A percentile compares a stretch with the other conserved stretches of the same genome.
phyloP scores from a whole-genome alignment of 805 yeast species.

The Wickerhamomyces tratensis region DNA sequence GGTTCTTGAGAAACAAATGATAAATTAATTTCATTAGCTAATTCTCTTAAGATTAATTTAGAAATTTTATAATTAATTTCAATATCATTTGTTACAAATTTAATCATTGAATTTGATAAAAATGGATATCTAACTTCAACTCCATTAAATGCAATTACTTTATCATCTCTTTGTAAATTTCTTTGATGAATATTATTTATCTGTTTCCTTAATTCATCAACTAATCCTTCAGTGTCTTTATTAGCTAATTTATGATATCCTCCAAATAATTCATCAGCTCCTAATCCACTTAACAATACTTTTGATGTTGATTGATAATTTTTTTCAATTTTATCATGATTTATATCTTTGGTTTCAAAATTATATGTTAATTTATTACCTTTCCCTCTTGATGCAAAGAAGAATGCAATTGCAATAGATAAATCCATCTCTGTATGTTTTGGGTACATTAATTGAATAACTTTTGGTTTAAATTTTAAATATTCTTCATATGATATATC shows the following conservation, averaged over 20 bases:
- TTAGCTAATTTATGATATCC: conserved; percentile 82
- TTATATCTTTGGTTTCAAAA: not conserved
- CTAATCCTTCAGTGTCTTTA: conserved; percentile 33
- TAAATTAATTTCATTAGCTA: conserved; percentile 47
- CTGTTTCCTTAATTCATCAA: conserved; percentile 57
- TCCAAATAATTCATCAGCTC: conserved; percentile 96
- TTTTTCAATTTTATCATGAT: conserved; percentile 6
- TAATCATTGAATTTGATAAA: conserved; percentile 53
- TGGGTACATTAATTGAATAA: conserved; percentile 68
- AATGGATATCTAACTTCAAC: conserved; percentile 87
- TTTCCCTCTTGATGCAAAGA: conserved; percentile 68
- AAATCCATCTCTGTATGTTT: conserved; percentile 89
- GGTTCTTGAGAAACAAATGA: conserved; percentile 58
- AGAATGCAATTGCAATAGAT: conserved; percentile 91
- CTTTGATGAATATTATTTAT: conserved; percentile 66
- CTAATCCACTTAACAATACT: conserved; percentile 84
- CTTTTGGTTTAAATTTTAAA: conserved; percentile 36
- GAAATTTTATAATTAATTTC: conserved; percentile 39
- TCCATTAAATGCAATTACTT: conserved; percentile 80
- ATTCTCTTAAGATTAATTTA: conserved; percentile 50
- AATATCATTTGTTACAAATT: conserved; percentile 33
- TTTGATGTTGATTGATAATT: conserved; percentile 43
- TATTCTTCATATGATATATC: conserved; percentile 69
- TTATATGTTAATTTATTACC: conserved; percentile 21
- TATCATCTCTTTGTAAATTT: conserved; percentile 86